Evolutionary conservation across 2,329 filamentous ascomycete genomes (phyloP).

Genomic region (Aspergillus fijiensis): DNA sequence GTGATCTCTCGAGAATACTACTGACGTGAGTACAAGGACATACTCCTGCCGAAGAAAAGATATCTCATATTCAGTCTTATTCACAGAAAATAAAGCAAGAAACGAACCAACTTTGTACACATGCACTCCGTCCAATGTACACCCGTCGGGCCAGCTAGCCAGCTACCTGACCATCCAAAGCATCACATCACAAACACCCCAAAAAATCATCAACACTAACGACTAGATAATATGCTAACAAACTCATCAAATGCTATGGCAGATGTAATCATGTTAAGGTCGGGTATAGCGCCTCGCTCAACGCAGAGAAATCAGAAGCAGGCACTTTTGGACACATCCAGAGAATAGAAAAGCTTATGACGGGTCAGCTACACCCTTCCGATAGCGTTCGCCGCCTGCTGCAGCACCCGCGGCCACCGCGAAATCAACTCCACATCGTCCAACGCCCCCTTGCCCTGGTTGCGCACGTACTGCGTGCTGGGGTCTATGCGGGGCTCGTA

Average conservation of each 20-base stretch:
- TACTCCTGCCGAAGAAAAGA: neutral
- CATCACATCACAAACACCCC: no score
- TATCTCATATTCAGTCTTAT: neutral
- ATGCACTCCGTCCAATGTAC: no score
- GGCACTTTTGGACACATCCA: slow-evolving; percentile 6
- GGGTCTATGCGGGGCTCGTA: slow-evolving; percentile 63
- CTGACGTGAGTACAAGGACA: no score
- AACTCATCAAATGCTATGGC: neutral
- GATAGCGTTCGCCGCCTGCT: slow-evolving; percentile 31
- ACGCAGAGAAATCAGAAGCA: slow-evolving; percentile 9
- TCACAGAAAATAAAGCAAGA: neutral
- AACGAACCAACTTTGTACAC: neutral
- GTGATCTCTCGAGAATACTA: no score
- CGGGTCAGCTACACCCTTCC: slow-evolving; percentile 15
- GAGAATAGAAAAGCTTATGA: slow-evolving; percentile 4
- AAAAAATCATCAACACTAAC: neutral
- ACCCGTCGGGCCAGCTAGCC: no score
- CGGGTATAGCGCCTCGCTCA: slow-evolving; percentile 34
- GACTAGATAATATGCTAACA: neutral
- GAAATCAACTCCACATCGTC: slow-evolving; percentile 45
- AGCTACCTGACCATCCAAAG: no score
- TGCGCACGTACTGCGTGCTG: slow-evolving; percentile 71
- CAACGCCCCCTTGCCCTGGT: slow-evolving; percentile 42
- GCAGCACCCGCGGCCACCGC: slow-evolving; percentile 42
- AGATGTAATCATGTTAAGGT: slow-evolving; percentile 14